Base-by-base conservation (phyloP, 176 grass and related monocot species). In the Poa pratensis region DNA sequence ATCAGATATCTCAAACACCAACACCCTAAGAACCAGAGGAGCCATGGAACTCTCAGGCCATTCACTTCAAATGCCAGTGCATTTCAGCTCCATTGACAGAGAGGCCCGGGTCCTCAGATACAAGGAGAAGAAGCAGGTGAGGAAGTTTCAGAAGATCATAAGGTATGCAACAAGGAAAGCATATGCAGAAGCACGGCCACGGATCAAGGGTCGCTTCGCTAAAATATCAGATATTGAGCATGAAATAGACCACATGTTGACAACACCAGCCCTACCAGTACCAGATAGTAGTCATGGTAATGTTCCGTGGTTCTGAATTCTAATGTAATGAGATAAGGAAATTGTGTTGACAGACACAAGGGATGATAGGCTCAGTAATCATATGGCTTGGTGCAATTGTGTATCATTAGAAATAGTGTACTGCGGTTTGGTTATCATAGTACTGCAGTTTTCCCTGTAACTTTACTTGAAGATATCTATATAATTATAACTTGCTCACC, bases 181-280 rank as follows among this genome's bases (percentile, higher is more conserved):
- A 42, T 85, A 87, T 83, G 90, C 88, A 4, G 86, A 96, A 78
- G 73, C 92, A 46, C 62, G 89, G 9, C 91, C 84, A 11, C 45
- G 82, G 20, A 93, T 86, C 69, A 96, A 93, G 61, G 94, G 91
- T 73, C 87, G 89, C 15, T 93, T 93, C n/a, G 79, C 78, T 16
- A 96, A 91, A 85, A 89, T 82, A 80, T 90, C 89, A 42, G 80
- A 88, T 71, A 50, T 86, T 6, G 84, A 90, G 6, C 35, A 78
- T 66, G 85, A 89, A 34, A 82, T 81, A 28, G 87, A 91, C 65
- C 77, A 84, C 4, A 82, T 89, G 84, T 79, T 86, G 68, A 73
- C 84, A 63, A 23, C 76, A 22, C 22, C 39, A 79, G 57, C 26
- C 59, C 64, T 89, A 61, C 40, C 49, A 9, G 40, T 89, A 60